phyloP scores from a whole-genome alignment of 768 basidiomycete genomes.

The Porphyrellus cyaneotinctus region DNA sequence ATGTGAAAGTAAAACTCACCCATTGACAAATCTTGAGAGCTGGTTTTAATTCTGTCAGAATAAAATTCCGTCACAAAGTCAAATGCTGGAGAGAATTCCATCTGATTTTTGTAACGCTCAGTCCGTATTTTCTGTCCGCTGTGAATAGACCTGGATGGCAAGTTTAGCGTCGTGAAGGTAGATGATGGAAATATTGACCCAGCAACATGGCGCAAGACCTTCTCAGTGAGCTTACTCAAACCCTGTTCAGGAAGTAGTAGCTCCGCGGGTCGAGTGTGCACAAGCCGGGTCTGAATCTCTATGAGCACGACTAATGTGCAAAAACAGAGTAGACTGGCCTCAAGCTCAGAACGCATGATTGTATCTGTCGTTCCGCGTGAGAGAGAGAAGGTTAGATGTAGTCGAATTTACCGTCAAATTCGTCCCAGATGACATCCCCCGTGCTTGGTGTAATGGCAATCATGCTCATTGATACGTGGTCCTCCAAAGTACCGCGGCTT shows the following conservation, averaged over 20 bases:
- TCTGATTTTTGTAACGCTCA: conserved; percentile 53
- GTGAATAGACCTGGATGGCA: conserved; percentile 34
- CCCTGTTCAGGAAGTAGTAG: conserved; percentile 59
- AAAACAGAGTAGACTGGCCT: conserved; percentile 43
- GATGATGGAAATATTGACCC: conserved; percentile 40
- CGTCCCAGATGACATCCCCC: conserved; percentile 92
- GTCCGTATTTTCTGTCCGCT: conserved; percentile 48
- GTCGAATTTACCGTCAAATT: conserved; percentile 62
- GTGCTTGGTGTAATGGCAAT: conserved; percentile 81
- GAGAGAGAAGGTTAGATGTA: not conserved
- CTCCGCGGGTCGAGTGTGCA: conserved; percentile 81
- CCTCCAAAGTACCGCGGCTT: conserved; percentile 14
- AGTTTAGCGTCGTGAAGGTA: conserved; percentile 8
- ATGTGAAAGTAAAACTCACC: not conserved
- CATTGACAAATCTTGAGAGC: conserved; percentile 37
- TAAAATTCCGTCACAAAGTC: conserved; percentile 63
- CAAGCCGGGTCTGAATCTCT: conserved; percentile 67
- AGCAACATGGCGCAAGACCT: conserved; percentile 70
- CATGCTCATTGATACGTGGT: conserved; percentile 57
- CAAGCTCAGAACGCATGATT: conserved; percentile 83
- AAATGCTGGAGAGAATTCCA: conserved; percentile 70
- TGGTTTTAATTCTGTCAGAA: conserved; percentile 43
- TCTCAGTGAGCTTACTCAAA: conserved; percentile 66
- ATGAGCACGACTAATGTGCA: not conserved
- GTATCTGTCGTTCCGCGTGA: conserved; percentile 47